A percentile compares a stretch with the other conserved stretches of the same genome.
These are phyloP conservation scores for Lecanicillium sp. DNA, from an alignment of 2,329 filamentous ascomycete species.

Conservation along the genomic window DNA sequence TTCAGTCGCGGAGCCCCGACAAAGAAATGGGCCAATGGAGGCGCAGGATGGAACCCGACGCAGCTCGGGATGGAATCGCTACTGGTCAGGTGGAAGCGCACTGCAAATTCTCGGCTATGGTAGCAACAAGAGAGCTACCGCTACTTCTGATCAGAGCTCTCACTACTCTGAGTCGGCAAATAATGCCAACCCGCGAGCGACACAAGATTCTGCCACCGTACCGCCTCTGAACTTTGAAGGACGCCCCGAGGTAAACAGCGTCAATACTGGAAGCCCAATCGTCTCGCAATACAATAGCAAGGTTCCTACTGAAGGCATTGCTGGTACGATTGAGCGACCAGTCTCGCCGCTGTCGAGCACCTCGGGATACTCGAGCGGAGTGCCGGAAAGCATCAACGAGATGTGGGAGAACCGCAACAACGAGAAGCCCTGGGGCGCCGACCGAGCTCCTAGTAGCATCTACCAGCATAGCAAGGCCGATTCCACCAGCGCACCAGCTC, in stretches of 20 bases:
- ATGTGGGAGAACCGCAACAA: slow-evolving; percentile 41
- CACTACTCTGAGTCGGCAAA: slow-evolving; percentile 38
- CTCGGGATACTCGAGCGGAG: slow-evolving; percentile 54
- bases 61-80: slow-evolving; percentile 69
- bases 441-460: slow-evolving; percentile 42
- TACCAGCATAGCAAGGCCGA: slow-evolving; percentile 37
- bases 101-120: slow-evolving; percentile 57
- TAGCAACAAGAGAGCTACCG: slow-evolving; percentile 37
- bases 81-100: slow-evolving; percentile 67
- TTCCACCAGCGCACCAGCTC: slow-evolving; percentile 22
- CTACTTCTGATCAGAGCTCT: slow-evolving; percentile 47
- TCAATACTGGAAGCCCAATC: slow-evolving; percentile 62
- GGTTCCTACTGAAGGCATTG: slow-evolving; percentile 47
- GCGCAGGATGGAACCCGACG: slow-evolving; percentile 40
- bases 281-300: slow-evolving; percentile 50
- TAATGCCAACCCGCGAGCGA: slow-evolving; percentile 33
- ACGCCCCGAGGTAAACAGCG: slow-evolving; percentile 54
- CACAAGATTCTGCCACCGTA: slow-evolving; percentile 60
- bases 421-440: slow-evolving; percentile 39
- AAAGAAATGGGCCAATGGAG: slow-evolving; percentile 22
- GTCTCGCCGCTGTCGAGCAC: slow-evolving; percentile 37
- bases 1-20: slow-evolving; percentile 25
- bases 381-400: slow-evolving; percentile 55
- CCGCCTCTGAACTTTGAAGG: slow-evolving; percentile 61
- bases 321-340: slow-evolving; percentile 52